phyloP scores from a whole-genome alignment of 208 protist genomes.

The Wallacemonas sp. region DNA sequence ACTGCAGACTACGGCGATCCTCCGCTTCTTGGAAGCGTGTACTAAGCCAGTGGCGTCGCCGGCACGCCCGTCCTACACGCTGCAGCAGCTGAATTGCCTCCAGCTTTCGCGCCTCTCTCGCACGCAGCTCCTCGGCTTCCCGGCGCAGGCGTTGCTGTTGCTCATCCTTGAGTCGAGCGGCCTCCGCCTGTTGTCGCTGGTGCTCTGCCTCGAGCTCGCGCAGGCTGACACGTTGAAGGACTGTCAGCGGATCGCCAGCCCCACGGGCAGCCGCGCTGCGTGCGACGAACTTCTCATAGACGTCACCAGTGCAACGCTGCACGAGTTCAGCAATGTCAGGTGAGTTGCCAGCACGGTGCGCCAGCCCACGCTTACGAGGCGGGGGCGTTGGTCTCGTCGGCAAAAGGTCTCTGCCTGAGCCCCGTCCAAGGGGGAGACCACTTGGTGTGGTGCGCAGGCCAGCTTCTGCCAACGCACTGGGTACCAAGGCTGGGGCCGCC shows the following conservation, averaged over 20 bases:
- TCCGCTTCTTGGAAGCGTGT: slow-evolving; percentile 16
- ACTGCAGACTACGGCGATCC: slow-evolving; percentile 15
- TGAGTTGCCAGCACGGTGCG: no score
- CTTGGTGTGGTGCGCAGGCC: no score
- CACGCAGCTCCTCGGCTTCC: slow-evolving; percentile 38
- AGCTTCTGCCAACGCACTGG: no score
- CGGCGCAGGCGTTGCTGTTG: slow-evolving; percentile 24
- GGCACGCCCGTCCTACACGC: slow-evolving; percentile 45
- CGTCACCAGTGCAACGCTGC: slow-evolving; percentile 35
- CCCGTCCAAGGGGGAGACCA: no score
- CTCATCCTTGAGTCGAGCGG: slow-evolving; percentile 12
- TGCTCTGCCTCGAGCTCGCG: slow-evolving; percentile 31
- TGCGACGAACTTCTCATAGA: slow-evolving; percentile 25
- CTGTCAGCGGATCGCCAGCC: slow-evolving; percentile 38
- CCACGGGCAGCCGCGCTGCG: slow-evolving; percentile 27
- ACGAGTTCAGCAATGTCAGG: slow-evolving; percentile 16
- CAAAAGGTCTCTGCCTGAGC: no score
- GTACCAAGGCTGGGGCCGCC: no score
- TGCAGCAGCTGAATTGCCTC: slow-evolving; percentile 54
- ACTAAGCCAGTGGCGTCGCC: slow-evolving; percentile 34
- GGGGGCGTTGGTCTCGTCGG: no score
- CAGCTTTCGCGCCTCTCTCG: slow-evolving; percentile 27
- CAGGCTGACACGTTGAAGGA: slow-evolving; percentile 55
- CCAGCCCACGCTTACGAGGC: no score
- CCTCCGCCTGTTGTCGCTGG: slow-evolving; percentile 31